These are phyloP conservation scores for Gomphus bonarii DNA, from an alignment of 1,284 basidiomycete genomes.

Conservation along the genomic window DNA sequence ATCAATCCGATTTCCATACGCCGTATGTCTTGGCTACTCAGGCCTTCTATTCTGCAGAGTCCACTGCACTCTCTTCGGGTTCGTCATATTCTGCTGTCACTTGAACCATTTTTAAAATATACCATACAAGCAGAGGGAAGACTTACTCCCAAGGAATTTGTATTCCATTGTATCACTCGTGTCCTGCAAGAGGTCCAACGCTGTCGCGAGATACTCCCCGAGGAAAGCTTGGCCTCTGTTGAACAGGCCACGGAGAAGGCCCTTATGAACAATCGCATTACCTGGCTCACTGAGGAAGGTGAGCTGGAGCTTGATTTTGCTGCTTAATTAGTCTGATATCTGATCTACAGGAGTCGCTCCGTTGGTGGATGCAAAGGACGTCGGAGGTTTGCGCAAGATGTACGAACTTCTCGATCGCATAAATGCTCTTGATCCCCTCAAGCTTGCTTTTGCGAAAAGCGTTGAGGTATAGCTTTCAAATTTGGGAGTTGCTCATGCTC, in stretches of 20 bases:
- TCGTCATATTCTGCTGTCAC: slow-evolving; percentile 17
- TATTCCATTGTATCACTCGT: slow-evolving; percentile 36
- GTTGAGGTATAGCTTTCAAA: not conserved
- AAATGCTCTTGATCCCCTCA: slow-evolving; percentile 30
- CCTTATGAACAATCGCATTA: slow-evolving; percentile 37
- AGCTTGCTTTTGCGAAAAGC: slow-evolving; percentile 7
- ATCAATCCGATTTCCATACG: slow-evolving; percentile 33
- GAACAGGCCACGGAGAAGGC: slow-evolving; percentile 42
- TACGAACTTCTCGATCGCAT: slow-evolving; percentile 60
- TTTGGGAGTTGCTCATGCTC: not conserved
- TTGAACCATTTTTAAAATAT: not conserved
- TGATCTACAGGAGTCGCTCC: slow-evolving; percentile 39
- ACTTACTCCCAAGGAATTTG: slow-evolving; percentile 36
- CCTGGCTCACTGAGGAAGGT: slow-evolving; percentile 53
- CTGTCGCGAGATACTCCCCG: slow-evolving; percentile 38
- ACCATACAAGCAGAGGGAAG: not conserved
- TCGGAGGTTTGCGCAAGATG: slow-evolving; percentile 41
- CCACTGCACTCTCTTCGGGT: slow-evolving; percentile 28
- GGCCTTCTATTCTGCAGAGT: slow-evolving; percentile 45
- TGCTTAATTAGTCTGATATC: not conserved
- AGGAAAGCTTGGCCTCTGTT: slow-evolving; percentile 38
- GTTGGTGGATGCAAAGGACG: slow-evolving; percentile 44
- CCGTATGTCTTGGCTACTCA: slow-evolving; percentile 36
- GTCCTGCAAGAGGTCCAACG: slow-evolving; percentile 48
- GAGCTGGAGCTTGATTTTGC: slow-evolving; percentile 15